Evolutionary conservation across 2,329 filamentous ascomycete species (phyloP), one percentile per base, ranked within the genome.

Genomic region (Stagonosporopsis rhizophila): DNA sequence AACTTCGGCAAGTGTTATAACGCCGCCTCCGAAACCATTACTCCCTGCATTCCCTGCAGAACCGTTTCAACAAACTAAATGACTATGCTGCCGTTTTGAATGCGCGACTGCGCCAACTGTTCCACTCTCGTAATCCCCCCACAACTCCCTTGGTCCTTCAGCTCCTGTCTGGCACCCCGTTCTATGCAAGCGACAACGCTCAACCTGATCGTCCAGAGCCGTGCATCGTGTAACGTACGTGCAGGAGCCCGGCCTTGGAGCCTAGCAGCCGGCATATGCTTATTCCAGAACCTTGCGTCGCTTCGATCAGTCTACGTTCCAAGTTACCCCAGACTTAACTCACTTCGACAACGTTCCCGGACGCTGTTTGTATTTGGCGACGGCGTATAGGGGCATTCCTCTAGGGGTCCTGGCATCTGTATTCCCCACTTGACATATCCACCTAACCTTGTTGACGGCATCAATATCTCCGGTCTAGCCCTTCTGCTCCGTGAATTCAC

Each of bases 211-310:
- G 15, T 32, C 25, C 20, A 11, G 38, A 30, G 37, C 32, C 52
- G 42, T 56, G 47, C 44, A 28, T 19, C 30, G 42, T 56, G 38
- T 39, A 48, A 48, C 42, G 39, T 19, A 23, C 27, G 35, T 23
- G 40, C 30, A 35, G 23, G 19, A 30, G 11, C 9, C 38, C 23
- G 15, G 47, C 41, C 34, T 35, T 23, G 28, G 23, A 34, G 15
- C 28, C 41, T 39, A 27, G 25, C 25, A 27, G 28, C 40, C 30
- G 38, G 47, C 25, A 32, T 20, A 47, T 56, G 42, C 47, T 64
- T 65, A 27, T 51, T 41, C 37, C 38, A 28, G 46, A 46, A 35
- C 44, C 20, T 44, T 51, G 53, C 49, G 47, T 58, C 53, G 58
- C 53, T 28, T 48, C 42, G 28, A 38, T 40, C 46, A 23, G 32